Evolutionary conservation across 441 rosid species (phyloP).

Genomic region (Geranium incanum): DNA sequence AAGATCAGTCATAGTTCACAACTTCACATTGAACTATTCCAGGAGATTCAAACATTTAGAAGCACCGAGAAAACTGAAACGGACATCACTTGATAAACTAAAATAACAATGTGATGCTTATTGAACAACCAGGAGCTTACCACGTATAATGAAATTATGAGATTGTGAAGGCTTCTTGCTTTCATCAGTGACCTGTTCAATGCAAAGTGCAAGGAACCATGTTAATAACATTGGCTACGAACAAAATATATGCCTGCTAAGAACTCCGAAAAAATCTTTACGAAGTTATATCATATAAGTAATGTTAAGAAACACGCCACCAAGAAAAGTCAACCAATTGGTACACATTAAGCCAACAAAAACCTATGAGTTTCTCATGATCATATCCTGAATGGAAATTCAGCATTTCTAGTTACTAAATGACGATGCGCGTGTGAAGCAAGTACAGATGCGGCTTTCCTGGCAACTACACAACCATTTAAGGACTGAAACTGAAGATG

Average conservation of each 20-base stretch:
- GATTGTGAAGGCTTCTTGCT: slow-evolving; percentile 26
- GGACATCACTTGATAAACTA: background rate
- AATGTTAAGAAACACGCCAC: background rate
- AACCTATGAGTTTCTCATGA: background rate
- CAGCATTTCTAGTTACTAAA: background rate
- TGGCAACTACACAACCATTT: background rate
- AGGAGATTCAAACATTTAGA: background rate
- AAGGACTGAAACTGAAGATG: background rate
- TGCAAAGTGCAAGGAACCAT: slow-evolving; percentile 17
- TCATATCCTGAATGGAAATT: background rate
- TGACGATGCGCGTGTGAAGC: background rate
- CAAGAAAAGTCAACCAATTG: background rate
- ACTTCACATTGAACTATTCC: background rate
- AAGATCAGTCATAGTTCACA: background rate
- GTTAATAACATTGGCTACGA: background rate
- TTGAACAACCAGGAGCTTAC: slow-evolving; percentile 18
- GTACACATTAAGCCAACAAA: background rate
- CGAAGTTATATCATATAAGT: background rate
- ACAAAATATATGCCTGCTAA: background rate
- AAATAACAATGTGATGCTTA: background rate
- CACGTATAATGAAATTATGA: slow-evolving; percentile 22
- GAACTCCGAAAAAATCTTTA: background rate
- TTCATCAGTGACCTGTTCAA: slow-evolving; percentile 42
- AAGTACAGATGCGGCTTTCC: background rate
- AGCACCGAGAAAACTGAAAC: background rate